These are phyloP conservation scores for Boletus rex-veris DNA, from an alignment of 768 basidiomycete species.

Conservation along the genomic window DNA sequence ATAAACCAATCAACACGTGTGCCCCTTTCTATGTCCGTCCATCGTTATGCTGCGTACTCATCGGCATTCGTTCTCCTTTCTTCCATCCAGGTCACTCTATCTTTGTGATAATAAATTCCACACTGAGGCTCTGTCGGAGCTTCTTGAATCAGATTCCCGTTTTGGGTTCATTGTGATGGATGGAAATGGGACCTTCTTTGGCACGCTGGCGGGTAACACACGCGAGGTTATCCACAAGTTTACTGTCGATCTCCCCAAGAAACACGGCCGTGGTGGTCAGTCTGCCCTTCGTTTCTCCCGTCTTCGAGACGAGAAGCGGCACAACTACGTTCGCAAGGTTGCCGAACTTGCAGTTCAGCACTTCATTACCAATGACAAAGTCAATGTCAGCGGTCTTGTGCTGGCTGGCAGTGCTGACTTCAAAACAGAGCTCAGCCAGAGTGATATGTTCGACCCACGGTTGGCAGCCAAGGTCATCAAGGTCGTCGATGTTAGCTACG, in stretches of 20 bases:
- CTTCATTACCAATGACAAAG: constrained; percentile 96
- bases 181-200: constrained; percentile 95
- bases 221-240: constrained; percentile 98
- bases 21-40: constrained; percentile 25
- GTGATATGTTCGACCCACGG: constrained; percentile 92
- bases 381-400: constrained; percentile 95
- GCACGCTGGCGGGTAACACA: constrained; percentile 93
- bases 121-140: constrained; percentile 94
- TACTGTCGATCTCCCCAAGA: constrained; percentile 98
- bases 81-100: constrained; percentile 75
- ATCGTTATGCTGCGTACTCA: not conserved
- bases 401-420: constrained; percentile 97
- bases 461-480: constrained; percentile 92
- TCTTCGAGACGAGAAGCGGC: constrained; percentile 97
- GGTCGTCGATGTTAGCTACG: constrained; percentile 97
- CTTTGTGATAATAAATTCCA: constrained; percentile 99
- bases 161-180: constrained; percentile 99
- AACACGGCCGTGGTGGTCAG: constrained; percentile 99
- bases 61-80: not conserved
- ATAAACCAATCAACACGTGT: constrained; percentile 98
- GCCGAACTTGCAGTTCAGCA: constrained; percentile 96
- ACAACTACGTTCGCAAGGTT: constrained; percentile 99
- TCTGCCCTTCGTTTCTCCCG: constrained; percentile 99
- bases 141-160: constrained; percentile 94
- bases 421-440: constrained; percentile 95